These are phyloP conservation scores for Aspergillus chevalieri DNA, from an alignment of 2,329 filamentous ascomycete genomes.

Conservation along the genomic window DNA sequence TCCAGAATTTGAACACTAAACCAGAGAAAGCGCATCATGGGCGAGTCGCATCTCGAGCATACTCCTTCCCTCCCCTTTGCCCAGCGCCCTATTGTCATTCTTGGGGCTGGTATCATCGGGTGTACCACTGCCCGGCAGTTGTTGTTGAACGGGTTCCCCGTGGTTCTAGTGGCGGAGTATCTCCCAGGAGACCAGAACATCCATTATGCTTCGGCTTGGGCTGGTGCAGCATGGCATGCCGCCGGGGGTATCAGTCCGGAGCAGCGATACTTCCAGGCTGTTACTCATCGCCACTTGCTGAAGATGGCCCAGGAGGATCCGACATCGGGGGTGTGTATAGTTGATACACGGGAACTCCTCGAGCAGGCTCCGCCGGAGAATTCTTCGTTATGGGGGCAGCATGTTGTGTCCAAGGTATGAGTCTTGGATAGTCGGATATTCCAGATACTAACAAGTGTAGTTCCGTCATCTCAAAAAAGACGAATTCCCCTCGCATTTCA, in stretches of 20 bases:
- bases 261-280: constrained; percentile 30
- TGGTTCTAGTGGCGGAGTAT: constrained; percentile 31
- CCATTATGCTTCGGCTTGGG: constrained; percentile 35
- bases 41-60: background rate
- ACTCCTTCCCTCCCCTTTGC: constrained; percentile 27
- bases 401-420: constrained; percentile 29
- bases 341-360: constrained; percentile 30
- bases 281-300: constrained; percentile 29
- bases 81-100: constrained; percentile 30
- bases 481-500: constrained; percentile 30
- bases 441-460: constrained; percentile 12
- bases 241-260: constrained; percentile 30
- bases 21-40: background rate
- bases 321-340: constrained; percentile 29
- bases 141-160: constrained; percentile 29
- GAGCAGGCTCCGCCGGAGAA: constrained; percentile 26
- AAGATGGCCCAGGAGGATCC: constrained; percentile 31
- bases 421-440: background rate
- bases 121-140: constrained; percentile 32
- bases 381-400: constrained; percentile 31
- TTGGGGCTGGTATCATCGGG: constrained; percentile 37
- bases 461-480: constrained; percentile 25
- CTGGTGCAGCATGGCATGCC: constrained; percentile 35
- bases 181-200: constrained; percentile 33
- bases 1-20: background rate